Evolutionary conservation across 345 rosid genomes (phyloP), one percentile per base, ranked within the genome.

Genomic region (Reutealis trisperma): DNA sequence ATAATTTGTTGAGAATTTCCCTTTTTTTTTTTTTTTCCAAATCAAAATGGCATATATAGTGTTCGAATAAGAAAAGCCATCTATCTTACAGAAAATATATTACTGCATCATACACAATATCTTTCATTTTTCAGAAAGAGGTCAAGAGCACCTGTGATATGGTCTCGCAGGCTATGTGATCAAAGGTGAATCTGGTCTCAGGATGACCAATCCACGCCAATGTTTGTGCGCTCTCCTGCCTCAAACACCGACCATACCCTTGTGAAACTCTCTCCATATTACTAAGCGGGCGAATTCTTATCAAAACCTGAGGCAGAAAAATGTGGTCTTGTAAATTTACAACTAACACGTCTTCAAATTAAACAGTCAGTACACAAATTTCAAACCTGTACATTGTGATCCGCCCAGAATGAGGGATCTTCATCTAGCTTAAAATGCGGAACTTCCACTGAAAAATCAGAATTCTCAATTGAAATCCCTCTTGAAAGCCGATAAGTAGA

Each of bases 171-270:
- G 95, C 97, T 55, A 94, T 76, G 77, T 94, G 89, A 78, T 94
- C 98, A 78, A 94, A 93, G 71, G 98, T 94, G 86, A 94, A 94
- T 86, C 97, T 90, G 19, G 93, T 89, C 81, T 94, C 98, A 11
- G 97, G 94, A 83, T 93, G 90, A 77, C 98, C 97, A 67, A 89
- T 88, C 97, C 97, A 94, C 67, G 78, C 58, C 79, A 94, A 81
- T 72, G 93, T 84, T 59, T 91, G 93, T 30, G 90, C 84, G 78
- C 88, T 90, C 81, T 94, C 97, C 82, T 91, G 98, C 80, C 80
- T 91, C 81, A 94, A 80, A 85, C 98, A 94, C 76, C 77, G 84
- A 44, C 84, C 85, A 59, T 87, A 42, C 73, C 97, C 97, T 85
- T 88, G 97, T 9, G 85, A 88, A 69, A 81, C 90, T 82, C 60